Evolutionary conservation across 306 rosid genomes (phyloP).

Genomic region (Malus sieversii): DNA sequence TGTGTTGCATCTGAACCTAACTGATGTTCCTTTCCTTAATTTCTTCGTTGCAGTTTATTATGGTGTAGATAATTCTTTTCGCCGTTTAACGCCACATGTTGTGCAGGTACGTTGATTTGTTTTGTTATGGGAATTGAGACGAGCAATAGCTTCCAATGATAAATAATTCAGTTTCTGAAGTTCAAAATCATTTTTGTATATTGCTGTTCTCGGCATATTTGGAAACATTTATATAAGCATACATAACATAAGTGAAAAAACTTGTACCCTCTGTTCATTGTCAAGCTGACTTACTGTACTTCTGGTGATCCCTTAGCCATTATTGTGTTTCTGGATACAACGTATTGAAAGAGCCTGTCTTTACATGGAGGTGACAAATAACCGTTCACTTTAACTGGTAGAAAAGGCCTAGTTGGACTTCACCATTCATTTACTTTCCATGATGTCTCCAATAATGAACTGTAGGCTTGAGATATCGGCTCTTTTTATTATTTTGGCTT

Average conservation of each 20-base stretch:
- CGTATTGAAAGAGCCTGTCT: background rate
- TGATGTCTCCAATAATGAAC: background rate
- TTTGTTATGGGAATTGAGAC: background rate
- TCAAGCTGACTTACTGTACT: background rate
- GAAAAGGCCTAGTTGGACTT: background rate
- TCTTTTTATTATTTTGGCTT: background rate
- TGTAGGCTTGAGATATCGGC: background rate
- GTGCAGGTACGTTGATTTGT: slow-evolving; percentile 50
- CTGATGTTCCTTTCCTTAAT: slow-evolving; percentile 8
- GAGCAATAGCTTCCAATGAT: background rate
- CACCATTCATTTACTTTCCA: background rate
- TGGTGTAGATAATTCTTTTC: slow-evolving; percentile 64
- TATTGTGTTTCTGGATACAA: background rate
- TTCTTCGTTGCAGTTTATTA: slow-evolving; percentile 60
- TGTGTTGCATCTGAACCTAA: slow-evolving; percentile 20
- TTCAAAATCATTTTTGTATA: background rate
- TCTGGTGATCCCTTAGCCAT: background rate
- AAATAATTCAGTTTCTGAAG: background rate
- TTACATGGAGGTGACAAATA: background rate
- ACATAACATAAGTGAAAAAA: background rate
- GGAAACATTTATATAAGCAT: background rate
- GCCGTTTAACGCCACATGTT: slow-evolving; percentile 67
- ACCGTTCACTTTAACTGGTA: background rate
- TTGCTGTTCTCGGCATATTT: background rate
- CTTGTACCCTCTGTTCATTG: background rate